Percentiles rank a stretch among this genome's conserved stretches.
phyloP scores from a whole-genome alignment of 768 basidiomycete species.

The Tulasnella sp. region DNA sequence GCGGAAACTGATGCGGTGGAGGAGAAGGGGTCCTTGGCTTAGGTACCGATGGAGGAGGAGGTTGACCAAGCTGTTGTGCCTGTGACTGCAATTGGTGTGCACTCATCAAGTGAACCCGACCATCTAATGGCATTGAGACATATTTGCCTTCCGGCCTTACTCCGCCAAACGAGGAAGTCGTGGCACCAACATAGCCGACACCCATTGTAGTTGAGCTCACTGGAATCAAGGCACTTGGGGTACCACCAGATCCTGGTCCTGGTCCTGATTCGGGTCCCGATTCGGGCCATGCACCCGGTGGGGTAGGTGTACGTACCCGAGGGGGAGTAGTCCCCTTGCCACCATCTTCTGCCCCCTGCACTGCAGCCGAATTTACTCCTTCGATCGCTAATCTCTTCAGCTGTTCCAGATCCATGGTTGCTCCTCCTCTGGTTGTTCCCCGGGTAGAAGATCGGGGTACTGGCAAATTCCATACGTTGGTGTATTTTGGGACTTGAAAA shows the following conservation, averaged over 20 bases:
- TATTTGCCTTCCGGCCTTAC: slow-evolving; percentile 58
- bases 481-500: slow-evolving; percentile 55
- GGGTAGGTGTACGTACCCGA: too few species aligned
- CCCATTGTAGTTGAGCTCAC: too few species aligned
- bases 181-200: slow-evolving; percentile 7
- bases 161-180: too few species aligned
- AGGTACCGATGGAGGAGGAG: slow-evolving; percentile 11
- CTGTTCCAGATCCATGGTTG: slow-evolving; percentile 45
- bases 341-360: background rate
- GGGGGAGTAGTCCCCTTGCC: too few species aligned
- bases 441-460: background rate
- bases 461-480: slow-evolving; percentile 55
- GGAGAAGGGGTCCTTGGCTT: background rate
- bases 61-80: slow-evolving; percentile 5
- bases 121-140: slow-evolving; percentile 68
- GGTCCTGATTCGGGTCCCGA: slow-evolving; percentile 1
- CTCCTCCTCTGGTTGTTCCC: slow-evolving; percentile 12
- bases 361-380: slow-evolving; percentile 32
- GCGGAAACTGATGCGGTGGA: background rate
- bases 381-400: slow-evolving; percentile 49
- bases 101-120: slow-evolving; percentile 77
- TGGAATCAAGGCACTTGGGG: too few species aligned
- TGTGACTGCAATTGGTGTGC: background rate
- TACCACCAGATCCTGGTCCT: slow-evolving; percentile 7
- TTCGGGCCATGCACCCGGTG: too few species aligned